A percentile compares a stretch with the other conserved stretches of the same genome.
phyloP scores from a whole-genome alignment of 2,329 filamentous ascomycete genomes.

The Trichoderma endophyticum region DNA sequence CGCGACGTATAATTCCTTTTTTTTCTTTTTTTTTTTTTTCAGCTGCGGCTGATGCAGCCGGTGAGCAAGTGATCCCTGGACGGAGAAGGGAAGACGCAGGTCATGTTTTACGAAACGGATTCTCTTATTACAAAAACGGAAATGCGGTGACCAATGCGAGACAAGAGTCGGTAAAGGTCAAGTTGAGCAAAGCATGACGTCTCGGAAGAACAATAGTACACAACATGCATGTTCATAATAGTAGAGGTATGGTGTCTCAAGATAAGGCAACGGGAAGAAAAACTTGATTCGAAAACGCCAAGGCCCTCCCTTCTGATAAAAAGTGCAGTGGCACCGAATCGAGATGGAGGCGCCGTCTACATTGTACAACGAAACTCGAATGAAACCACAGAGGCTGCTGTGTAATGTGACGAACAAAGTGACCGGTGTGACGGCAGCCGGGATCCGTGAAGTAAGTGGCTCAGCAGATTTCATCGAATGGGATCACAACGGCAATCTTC shows the following conservation, averaged over 20 bases:
- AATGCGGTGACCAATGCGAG: background rate
- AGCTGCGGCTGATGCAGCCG: constrained; percentile 11
- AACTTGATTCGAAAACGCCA: background rate
- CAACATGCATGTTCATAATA: background rate
- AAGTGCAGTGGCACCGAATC: background rate
- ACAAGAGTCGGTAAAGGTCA: constrained; percentile 1
- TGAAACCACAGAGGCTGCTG: background rate
- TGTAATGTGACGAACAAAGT: background rate
- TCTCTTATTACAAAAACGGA: background rate
- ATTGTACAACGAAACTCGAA: background rate
- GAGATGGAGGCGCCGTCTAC: background rate
- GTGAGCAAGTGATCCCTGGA: background rate
- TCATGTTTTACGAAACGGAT: background rate
- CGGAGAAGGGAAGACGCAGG: background rate
- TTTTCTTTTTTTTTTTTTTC: background rate
- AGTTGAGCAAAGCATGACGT: background rate
- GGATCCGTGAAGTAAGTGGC: constrained; percentile 3
- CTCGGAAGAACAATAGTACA: background rate
- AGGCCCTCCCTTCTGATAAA: background rate
- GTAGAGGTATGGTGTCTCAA: background rate
- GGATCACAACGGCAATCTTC: background rate
- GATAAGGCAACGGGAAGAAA: background rate
- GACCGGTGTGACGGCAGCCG: constrained; percentile 3
- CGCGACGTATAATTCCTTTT: background rate
- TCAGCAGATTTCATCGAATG: background rate